A percentile compares a stretch with the other conserved stretches of the same genome.
Evolutionary conservation across 192 early-diverging fungal genomes (phyloP).

Genomic region (Neocallimastix lanati): DNA sequence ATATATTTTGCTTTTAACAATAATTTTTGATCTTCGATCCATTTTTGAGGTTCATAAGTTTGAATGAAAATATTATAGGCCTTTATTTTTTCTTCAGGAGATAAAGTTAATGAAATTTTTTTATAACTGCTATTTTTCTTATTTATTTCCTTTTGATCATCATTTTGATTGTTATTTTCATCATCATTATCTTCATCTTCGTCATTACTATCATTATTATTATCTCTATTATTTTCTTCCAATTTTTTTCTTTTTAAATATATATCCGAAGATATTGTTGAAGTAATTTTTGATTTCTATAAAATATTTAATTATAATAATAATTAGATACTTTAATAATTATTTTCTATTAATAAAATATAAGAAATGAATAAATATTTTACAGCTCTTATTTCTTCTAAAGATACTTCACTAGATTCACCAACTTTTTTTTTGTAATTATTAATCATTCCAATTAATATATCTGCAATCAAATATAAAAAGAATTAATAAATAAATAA

Average conservation of each 20-base stretch:
- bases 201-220: neutral
- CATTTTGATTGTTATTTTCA: neutral
- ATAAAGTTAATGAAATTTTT: neutral
- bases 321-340: no score
- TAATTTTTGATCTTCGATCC: constrained; percentile 40
- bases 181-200: neutral
- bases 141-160: no score
- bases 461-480: constrained; percentile 8
- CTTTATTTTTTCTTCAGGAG: constrained; percentile 25
- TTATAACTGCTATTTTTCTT: neutral
- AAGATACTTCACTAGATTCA: neutral
- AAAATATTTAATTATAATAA: no score
- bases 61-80: constrained; percentile 33
- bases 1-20: constrained; percentile 28
- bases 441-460: constrained; percentile 30
- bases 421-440: constrained; percentile 17
- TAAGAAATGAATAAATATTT: neutral
- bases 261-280: neutral
- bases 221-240: constrained; percentile 3
- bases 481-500: no score
- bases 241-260: neutral
- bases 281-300: neutral
- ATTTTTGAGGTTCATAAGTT: constrained; percentile 22
- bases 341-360: neutral
- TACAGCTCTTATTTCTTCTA: constrained; percentile 4